Evolutionary conservation across 73 alveolate species (phyloP).

Genomic region (Paramecium octaurelia): DNA sequence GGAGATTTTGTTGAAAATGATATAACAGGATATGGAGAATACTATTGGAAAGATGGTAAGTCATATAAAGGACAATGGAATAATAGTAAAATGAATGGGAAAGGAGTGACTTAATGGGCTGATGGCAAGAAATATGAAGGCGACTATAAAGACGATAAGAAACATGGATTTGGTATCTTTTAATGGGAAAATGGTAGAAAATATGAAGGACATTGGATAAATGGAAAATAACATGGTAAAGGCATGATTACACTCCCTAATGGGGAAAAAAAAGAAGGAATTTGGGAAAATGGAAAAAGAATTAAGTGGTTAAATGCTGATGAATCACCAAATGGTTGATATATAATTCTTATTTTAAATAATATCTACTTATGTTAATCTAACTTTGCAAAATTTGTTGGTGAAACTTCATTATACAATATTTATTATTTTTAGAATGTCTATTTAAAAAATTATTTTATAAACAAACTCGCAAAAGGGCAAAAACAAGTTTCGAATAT

Average conservation of each 20-base stretch:
- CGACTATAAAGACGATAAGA: constrained; percentile 52
- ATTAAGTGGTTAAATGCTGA: constrained; percentile 40
- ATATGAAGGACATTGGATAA: constrained; percentile 63
- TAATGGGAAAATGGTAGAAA: constrained; percentile 66
- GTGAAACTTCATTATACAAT: no score
- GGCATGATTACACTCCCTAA: constrained; percentile 19
- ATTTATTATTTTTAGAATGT: no score
- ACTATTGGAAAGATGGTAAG: constrained; percentile 53
- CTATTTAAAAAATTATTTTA: no score
- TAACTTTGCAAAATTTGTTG: neutral
- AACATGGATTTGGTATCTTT: constrained; percentile 62
- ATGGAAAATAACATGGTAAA: constrained; percentile 59
- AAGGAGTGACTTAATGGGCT: constrained; percentile 65
- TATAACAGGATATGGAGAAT: constrained; percentile 57
- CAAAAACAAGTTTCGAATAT: no score
- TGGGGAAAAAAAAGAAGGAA: constrained; percentile 53
- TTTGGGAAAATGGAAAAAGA: constrained; percentile 60
- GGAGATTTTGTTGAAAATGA: constrained; percentile 60
- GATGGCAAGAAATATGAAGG: constrained; percentile 64
- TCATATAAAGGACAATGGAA: constrained; percentile 54
- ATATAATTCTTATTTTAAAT: neutral
- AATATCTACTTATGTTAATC: neutral
- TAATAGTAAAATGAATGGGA: constrained; percentile 58
- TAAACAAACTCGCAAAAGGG: no score
- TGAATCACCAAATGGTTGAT: neutral